Base-by-base conservation (phyloP, 73 alveolate genomes). In the Effrenium voratum region DNA sequence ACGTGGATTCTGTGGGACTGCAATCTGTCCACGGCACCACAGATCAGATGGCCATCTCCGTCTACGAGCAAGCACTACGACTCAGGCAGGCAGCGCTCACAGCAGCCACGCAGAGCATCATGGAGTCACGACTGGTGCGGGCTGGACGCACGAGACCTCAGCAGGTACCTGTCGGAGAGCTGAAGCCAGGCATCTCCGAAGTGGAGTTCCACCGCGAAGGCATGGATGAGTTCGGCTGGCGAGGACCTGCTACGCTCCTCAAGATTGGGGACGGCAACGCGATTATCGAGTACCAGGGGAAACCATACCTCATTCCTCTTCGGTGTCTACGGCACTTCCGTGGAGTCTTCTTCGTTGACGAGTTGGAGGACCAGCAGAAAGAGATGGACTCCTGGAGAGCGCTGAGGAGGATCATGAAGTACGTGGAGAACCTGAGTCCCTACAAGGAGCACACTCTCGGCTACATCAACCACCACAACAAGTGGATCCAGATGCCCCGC, bases 191-290 rank as follows among this genome's bases (percentile, higher is more conserved):
- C 4, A 77, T 45, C 0, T 55, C 93, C 1, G 93, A 84, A 5
- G 84, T 87, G 6, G 95, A 87, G 50, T 63, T 87, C 55, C 76
- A 63, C 55, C 38, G 95, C 0, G 95, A 87, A 30, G 85, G 44
- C 40, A 72, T 50, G 47, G 52, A 66, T 0, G 95, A 72, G 8
- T 43, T 55, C 0, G 95, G 95, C 0, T 87, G 95, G 95, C 66
- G 95, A 0, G 95, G 95, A 13, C 95, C 85, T 0, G 95, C 85
- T 0, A 13, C 43, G 0, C 75, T 87, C 0, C 85, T 87, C 13
- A 76, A 77, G 26, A 68, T 87, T 1, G 63, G 43, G 2, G 52
- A 28, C 5, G 90, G 46, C 30, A 66, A 79, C 44, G 90, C 50
- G 13, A 38, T 75, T 34, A 57, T 75, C 59, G 86, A 75, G 90